Conservation (phyloP, 495 filamentous ascomycete species). For the Hypomontagnella monticulosa region DNA sequence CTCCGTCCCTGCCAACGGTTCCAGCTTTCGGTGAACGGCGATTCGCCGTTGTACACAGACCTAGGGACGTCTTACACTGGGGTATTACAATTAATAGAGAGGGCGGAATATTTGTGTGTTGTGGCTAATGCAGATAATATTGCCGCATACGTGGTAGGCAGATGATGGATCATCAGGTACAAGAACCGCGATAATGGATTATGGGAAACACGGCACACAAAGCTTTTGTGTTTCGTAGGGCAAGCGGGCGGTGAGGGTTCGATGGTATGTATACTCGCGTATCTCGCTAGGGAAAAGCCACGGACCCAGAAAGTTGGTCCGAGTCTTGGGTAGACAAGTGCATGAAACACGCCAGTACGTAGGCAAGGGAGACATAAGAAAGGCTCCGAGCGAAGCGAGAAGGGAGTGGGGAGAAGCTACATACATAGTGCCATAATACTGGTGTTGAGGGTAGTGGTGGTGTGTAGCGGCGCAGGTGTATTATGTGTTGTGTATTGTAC, state of each 20-base stretch:
- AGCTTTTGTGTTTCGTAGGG: slow-evolving; percentile 32
- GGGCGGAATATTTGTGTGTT: slow-evolving; percentile 28
- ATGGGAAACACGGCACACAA: slow-evolving; percentile 23
- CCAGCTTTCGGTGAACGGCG: slow-evolving; percentile 27
- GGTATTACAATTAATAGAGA: slow-evolving; percentile 33
- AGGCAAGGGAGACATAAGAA: slow-evolving; percentile 29
- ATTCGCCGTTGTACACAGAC: neutral
- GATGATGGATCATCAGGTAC: slow-evolving; percentile 44
- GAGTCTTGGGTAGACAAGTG: slow-evolving; percentile 18
- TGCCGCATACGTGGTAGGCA: slow-evolving; percentile 40
- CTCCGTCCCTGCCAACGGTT: slow-evolving; percentile 19
- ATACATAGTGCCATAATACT: too few species aligned
- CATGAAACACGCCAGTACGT: slow-evolving; percentile 20
- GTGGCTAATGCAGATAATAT: slow-evolving; percentile 41
- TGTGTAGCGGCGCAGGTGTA: neutral
- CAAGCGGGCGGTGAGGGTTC: slow-evolving; percentile 33
- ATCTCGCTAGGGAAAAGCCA: slow-evolving; percentile 26
- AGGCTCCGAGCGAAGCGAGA: slow-evolving; percentile 25
- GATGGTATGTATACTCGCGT: slow-evolving; percentile 30
- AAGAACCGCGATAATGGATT: slow-evolving; percentile 43
- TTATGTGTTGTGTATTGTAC: slow-evolving; percentile 14
- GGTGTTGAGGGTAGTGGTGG: slow-evolving; percentile 19
- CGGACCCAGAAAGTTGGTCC: slow-evolving; percentile 17
- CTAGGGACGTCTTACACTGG: slow-evolving; percentile 5
- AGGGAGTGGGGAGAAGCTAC: slow-evolving; percentile 30